A percentile compares a stretch with the other conserved stretches of the same genome.
These are phyloP conservation scores for Carex arenaria DNA, from an alignment of 202 grass and related monocot genomes.

Conservation along the genomic window DNA sequence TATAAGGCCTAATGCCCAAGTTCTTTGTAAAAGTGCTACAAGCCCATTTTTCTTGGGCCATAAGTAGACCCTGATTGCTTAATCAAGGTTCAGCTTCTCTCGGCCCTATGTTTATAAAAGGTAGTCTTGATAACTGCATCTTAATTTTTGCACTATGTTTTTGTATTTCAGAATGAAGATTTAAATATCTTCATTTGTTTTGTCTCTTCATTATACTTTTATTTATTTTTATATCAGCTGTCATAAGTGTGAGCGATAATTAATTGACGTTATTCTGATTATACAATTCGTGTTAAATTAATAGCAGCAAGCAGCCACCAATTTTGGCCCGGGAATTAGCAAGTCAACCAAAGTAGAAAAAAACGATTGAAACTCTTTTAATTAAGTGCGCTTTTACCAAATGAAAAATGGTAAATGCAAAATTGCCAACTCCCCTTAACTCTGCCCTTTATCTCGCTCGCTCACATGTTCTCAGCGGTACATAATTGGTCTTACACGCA, in stretches of 20 bases:
- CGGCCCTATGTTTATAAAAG: no score
- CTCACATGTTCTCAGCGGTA: not conserved
- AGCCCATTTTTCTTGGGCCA: not conserved
- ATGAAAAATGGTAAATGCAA: slow-evolving; percentile 8
- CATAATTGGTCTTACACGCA: not conserved
- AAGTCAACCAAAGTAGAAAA: not conserved
- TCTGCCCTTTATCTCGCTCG: slow-evolving; percentile 9
- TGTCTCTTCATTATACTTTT: no score
- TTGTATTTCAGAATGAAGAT: no score
- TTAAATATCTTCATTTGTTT: no score
- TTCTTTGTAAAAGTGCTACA: not conserved
- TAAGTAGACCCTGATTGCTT: not conserved
- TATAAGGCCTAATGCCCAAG: not conserved
- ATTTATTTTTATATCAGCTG: no score
- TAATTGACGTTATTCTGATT: no score
- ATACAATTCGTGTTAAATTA: no score
- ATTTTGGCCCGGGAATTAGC: not conserved
- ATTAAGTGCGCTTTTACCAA: not conserved
- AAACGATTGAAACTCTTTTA: not conserved
- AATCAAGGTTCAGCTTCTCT: no score
- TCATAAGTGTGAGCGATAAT: no score
- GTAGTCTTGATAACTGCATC: no score
- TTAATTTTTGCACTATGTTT: no score
- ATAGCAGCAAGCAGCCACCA: not conserved
- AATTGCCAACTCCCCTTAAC: slow-evolving; percentile 10